A percentile compares a stretch with the other conserved stretches of the same genome.
phyloP scores from a whole-genome alignment of 306 rosid species.

The Citrullus colocynthis region DNA sequence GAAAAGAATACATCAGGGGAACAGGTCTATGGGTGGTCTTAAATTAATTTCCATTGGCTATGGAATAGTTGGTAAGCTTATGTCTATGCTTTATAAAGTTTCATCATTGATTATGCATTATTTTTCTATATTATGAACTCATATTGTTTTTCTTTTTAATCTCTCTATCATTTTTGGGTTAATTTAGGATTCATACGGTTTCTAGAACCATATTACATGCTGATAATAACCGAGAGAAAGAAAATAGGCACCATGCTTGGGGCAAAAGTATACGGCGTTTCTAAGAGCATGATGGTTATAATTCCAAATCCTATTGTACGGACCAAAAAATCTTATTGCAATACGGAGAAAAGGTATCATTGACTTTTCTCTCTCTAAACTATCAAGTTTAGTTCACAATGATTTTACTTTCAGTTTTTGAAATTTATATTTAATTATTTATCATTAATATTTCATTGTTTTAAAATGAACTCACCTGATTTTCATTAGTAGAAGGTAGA shows the following conservation, averaged over 20 bases:
- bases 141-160: not conserved
- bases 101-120: too few species aligned
- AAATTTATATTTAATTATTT: too few species aligned
- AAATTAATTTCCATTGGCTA: conserved; percentile 66
- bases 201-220: conserved; percentile 86
- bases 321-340: conserved; percentile 64
- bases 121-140: not conserved
- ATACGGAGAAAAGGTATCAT: conserved; percentile 80
- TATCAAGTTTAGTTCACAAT: too few species aligned
- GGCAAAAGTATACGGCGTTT: conserved; percentile 55
- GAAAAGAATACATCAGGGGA: conserved; percentile 72
- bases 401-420: too few species aligned
- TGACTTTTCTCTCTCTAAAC: not conserved
- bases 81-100: not conserved
- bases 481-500: too few species aligned
- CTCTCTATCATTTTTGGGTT: conserved; percentile 11
- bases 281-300: conserved; percentile 70
- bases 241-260: conserved; percentile 79
- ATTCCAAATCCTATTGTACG: conserved; percentile 68
- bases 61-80: conserved; percentile 67
- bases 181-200: conserved; percentile 71
- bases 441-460: too few species aligned
- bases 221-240: conserved; percentile 69
- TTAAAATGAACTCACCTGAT: too few species aligned
- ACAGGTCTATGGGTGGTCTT: conserved; percentile 80